Evolutionary conservation across 805 yeast species (phyloP).

Genomic region (Candida andamanensis): DNA sequence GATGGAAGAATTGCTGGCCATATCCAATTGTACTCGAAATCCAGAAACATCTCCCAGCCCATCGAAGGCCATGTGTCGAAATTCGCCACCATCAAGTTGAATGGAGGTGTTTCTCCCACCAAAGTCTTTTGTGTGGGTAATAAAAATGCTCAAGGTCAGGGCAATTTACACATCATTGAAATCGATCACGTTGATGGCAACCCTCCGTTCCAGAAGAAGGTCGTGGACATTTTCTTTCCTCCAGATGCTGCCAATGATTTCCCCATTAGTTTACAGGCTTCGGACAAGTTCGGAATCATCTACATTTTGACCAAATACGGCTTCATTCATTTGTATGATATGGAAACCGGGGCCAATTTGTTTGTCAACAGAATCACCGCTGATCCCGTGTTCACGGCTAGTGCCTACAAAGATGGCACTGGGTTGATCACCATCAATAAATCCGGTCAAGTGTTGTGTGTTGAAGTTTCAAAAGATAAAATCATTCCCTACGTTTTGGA

Average conservation of each 20-base stretch:
- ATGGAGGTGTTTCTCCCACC: conserved; percentile 67
- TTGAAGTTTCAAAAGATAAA: conserved; percentile 78
- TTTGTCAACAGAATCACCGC: conserved; percentile 96
- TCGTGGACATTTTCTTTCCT: conserved; percentile 92
- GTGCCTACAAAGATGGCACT: conserved; percentile 60
- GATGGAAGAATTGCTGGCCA: conserved; percentile 93
- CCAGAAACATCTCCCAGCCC: conserved; percentile 90
- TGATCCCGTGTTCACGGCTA: conserved; percentile 89
- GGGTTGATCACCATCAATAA: conserved; percentile 94
- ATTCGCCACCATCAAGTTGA: conserved; percentile 72
- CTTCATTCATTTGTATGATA: conserved; percentile 90
- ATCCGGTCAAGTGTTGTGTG: conserved; percentile 91
- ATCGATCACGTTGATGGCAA: conserved; percentile 87
- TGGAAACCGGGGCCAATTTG: conserved; percentile 86
- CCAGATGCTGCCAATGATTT: conserved; percentile 94
- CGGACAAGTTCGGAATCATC: conserved; percentile 79
- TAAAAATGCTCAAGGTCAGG: conserved; percentile 68
- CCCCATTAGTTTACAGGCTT: conserved; percentile 88
- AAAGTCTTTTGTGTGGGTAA: conserved; percentile 92
- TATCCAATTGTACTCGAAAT: conserved; percentile 84
- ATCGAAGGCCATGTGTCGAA: conserved; percentile 97
- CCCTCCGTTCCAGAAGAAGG: conserved; percentile 83
- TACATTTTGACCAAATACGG: conserved; percentile 94
- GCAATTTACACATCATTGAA: conserved; percentile 84
- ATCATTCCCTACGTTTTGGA: conserved; percentile 85